Evolutionary conservation across 768 basidiomycete species (phyloP).

Genomic region (Russula abietina): DNA sequence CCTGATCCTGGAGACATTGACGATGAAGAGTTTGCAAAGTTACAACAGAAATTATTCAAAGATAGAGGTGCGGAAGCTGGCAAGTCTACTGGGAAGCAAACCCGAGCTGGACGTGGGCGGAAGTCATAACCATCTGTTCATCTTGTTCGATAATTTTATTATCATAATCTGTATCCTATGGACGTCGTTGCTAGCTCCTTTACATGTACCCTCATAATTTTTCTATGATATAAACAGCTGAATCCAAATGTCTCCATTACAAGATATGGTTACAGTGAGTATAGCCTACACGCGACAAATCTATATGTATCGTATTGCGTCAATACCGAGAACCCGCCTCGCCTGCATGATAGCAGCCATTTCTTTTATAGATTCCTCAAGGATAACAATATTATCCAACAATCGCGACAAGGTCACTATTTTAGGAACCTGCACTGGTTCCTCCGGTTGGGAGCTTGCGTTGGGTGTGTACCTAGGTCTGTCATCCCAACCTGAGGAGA

Average conservation of each 20-base stretch:
- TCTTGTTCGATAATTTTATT: not conserved
- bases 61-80: slow-evolving; percentile 30
- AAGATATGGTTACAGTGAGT: not conserved
- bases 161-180: not conserved
- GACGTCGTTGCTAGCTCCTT: not conserved
- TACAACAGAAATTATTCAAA: slow-evolving; percentile 53
- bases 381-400: slow-evolving; percentile 88
- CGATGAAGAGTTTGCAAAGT: slow-evolving; percentile 57
- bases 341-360: slow-evolving; percentile 80
- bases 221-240: not conserved
- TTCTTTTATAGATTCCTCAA: slow-evolving; percentile 96
- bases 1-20: slow-evolving; percentile 51
- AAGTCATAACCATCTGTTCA: slow-evolving; percentile 6
- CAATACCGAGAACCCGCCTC: slow-evolving; percentile 76
- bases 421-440: slow-evolving; percentile 30
- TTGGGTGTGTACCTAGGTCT: slow-evolving; percentile 22
- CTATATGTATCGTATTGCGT: slow-evolving; percentile 68
- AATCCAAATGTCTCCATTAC: not conserved
- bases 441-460: slow-evolving; percentile 30
- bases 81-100: slow-evolving; percentile 17
- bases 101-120: slow-evolving; percentile 13
- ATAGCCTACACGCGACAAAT: not conserved
- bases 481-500: slow-evolving; percentile 46
- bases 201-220: slow-evolving; percentile 11
- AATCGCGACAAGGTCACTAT: slow-evolving; percentile 73